Evolutionary conservation across 2,329 filamentous ascomycete genomes (phyloP).

Genomic region (Trichophyton equinum): DNA sequence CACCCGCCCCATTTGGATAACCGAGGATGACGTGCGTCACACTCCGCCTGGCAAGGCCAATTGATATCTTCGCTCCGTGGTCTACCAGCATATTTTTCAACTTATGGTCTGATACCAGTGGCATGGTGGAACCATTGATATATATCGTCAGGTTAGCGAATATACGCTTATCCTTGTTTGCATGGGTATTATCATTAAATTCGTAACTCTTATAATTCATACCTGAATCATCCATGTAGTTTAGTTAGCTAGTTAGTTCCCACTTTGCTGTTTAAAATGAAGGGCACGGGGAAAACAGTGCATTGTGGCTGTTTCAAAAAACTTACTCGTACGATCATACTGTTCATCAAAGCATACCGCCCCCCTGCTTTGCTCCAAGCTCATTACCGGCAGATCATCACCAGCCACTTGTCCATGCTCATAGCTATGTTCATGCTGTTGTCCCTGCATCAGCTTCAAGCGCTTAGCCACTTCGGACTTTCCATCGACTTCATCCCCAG

Average conservation of each 20-base stretch:
- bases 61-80: conserved; percentile 60
- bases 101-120: conserved; percentile 70
- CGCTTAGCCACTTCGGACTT: background rate
- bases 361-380: background rate
- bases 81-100: conserved; percentile 64
- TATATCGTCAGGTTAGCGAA: conserved; percentile 65
- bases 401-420: background rate
- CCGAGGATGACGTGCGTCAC: conserved; percentile 84
- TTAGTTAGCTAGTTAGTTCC: no score
- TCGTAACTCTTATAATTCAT: conserved; percentile 16
- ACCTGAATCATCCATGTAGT: no score
- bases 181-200: background rate
- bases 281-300: no score
- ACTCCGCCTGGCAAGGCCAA: conserved; percentile 55
- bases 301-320: no score
- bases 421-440: background rate
- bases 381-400: background rate
- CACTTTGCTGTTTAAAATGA: no score
- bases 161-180: conserved; percentile 29
- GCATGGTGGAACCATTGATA: conserved; percentile 76
- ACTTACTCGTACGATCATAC: background rate
- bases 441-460: background rate
- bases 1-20: conserved; percentile 33
- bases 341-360: background rate
- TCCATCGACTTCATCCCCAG: background rate